Evolutionary conservation across 2,329 filamentous ascomycete genomes (phyloP).

Genomic region (Alternaria solani): DNA sequence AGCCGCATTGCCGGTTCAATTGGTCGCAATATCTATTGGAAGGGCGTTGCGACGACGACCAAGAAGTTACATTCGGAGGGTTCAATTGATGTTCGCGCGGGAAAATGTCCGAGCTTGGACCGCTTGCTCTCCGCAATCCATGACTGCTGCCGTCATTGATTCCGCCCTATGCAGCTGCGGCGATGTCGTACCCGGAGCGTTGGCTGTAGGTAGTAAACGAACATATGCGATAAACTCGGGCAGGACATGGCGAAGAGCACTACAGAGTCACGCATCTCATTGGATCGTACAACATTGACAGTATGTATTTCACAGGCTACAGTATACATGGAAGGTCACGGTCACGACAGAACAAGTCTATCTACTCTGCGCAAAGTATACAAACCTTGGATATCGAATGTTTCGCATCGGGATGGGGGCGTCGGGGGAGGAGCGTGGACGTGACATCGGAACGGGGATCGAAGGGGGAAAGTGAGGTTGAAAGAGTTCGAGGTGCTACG

Average conservation of each 20-base stretch:
- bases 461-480: conserved; percentile 24
- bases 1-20: conserved; percentile 48
- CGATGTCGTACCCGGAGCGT: conserved; percentile 1
- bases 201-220: background rate
- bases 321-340: conserved; percentile 13
- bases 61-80: conserved; percentile 4
- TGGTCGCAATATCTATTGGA: conserved; percentile 11
- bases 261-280: background rate
- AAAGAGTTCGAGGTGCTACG: conserved; percentile 43
- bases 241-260: too few species aligned
- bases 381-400: conserved; percentile 17
- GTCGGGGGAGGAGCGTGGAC: conserved; percentile 15
- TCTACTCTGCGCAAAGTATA: conserved; percentile 14
- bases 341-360: conserved; percentile 11
- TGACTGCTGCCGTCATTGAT: conserved; percentile 20
- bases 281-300: background rate
- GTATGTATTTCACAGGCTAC: conserved; percentile 2
- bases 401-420: conserved; percentile 20
- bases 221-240: background rate
- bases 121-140: conserved; percentile 8
- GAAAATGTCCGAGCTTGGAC: conserved; percentile 20
- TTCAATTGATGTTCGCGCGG: conserved; percentile 2
- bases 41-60: conserved; percentile 13
- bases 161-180: conserved; percentile 18
- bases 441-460: conserved; percentile 17